These are phyloP conservation scores for Bromus sterilis DNA, from an alignment of 176 grass and related monocot species.

Conservation along the genomic window DNA sequence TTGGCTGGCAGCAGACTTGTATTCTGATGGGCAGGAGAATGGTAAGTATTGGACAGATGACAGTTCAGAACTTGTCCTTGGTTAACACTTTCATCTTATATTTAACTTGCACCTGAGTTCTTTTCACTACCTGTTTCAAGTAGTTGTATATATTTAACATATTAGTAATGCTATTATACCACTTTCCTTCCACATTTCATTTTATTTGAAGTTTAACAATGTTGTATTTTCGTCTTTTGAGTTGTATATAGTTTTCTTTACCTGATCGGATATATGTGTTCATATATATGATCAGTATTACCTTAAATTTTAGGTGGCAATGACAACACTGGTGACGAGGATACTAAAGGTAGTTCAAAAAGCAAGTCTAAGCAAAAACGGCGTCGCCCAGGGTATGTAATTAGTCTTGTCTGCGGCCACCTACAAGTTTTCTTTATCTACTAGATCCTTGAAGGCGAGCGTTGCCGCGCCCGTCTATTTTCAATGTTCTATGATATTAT, in stretches of 20 bases:
- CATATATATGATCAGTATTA: constrained; percentile 13
- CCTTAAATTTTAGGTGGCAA: constrained; percentile 36
- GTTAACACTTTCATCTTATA: background rate
- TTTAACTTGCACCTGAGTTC: constrained; percentile 5
- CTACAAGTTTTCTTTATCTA: background rate
- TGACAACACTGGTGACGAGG: constrained; percentile 53
- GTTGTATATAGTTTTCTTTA: background rate
- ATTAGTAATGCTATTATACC: background rate
- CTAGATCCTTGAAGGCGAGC: no score
- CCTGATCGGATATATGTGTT: background rate
- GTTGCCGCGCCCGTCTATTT: no score
- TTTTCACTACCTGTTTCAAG: background rate
- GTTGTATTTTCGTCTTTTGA: background rate
- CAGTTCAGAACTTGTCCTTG: background rate
- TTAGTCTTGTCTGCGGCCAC: background rate
- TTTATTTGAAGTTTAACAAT: background rate
- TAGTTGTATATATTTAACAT: background rate
- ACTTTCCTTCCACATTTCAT: background rate
- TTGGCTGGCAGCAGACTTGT: constrained; percentile 82
- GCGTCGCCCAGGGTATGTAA: constrained; percentile 52
- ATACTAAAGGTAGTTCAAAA: constrained; percentile 43
- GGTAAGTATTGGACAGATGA: constrained; percentile 35
- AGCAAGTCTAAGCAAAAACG: constrained; percentile 79
- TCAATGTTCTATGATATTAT: no score
- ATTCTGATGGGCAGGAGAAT: constrained; percentile 47